Percentiles rank a stretch among this genome's conserved stretches.
phyloP scores from a whole-genome alignment of 1,284 basidiomycete genomes.

The Retiboletus flavoniger region DNA sequence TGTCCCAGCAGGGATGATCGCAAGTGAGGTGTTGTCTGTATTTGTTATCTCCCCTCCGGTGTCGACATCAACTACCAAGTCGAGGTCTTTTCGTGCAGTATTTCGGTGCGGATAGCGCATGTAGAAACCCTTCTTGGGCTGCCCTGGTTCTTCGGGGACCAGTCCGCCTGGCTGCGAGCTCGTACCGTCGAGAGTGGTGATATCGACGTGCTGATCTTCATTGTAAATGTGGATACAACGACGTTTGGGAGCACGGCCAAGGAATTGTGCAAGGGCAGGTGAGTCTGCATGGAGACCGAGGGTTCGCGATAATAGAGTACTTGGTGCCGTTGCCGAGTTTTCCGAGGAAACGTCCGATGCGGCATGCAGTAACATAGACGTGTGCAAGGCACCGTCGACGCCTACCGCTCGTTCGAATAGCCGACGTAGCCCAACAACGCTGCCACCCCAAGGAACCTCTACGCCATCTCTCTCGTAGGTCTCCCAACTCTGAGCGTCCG shows the following conservation, averaged over 20 bases:
- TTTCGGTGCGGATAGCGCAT: conserved; percentile 50
- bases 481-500: conserved; percentile 44
- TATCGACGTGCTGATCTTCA: conserved; percentile 46
- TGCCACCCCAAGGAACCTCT: conserved; percentile 46
- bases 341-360: conserved; percentile 6
- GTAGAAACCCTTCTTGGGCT: conserved; percentile 32
- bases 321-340: conserved; percentile 14
- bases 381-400: conserved; percentile 26
- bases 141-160: conserved; percentile 6
- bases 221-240: conserved; percentile 56
- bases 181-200: conserved; percentile 8
- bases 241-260: conserved; percentile 58
- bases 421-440: conserved; percentile 50
- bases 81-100: conserved; percentile 38
- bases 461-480: conserved; percentile 54
- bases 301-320: conserved; percentile 53
- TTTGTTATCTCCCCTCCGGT: neutral
- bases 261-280: conserved; percentile 67
- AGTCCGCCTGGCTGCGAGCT: conserved; percentile 1
- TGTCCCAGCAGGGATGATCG: conserved; percentile 20
- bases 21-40: conserved; percentile 1
- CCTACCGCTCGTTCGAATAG: conserved; percentile 73
- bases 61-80: conserved; percentile 23
- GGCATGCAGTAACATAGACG: conserved; percentile 7
- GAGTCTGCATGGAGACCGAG: conserved; percentile 70